A percentile compares a stretch with the other conserved stretches of the same genome.
phyloP scores from a whole-genome alignment of 2,329 filamentous ascomycete genomes.

The Neopestalotiopsis clavispora region DNA sequence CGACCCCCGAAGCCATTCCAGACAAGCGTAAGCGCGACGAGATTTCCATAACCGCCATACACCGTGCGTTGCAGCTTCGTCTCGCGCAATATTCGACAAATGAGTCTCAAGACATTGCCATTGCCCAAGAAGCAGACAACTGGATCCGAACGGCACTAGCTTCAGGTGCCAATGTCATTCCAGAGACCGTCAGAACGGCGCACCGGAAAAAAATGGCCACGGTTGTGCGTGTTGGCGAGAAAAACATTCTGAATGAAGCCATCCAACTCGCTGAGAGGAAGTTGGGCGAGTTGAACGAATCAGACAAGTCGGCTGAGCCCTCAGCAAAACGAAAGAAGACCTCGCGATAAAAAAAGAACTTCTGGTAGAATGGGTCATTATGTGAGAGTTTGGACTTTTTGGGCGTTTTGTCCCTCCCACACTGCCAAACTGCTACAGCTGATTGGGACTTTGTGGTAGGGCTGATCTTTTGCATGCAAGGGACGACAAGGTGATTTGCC shows the following conservation, averaged over 20 bases:
- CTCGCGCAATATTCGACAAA: slow-evolving; percentile 48
- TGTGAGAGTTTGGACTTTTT: not conserved
- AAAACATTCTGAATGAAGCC: slow-evolving; percentile 65
- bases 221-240: slow-evolving; percentile 74
- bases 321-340: slow-evolving; percentile 33
- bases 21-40: slow-evolving; percentile 57
- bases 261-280: slow-evolving; percentile 41
- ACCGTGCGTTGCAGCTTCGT: slow-evolving; percentile 41
- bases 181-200: slow-evolving; percentile 3
- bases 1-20: slow-evolving; percentile 45
- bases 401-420: not conserved
- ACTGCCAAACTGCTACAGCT: not conserved
- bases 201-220: slow-evolving; percentile 63
- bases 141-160: slow-evolving; percentile 21
- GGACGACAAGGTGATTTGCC: not conserved
- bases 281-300: slow-evolving; percentile 24
- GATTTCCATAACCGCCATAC: slow-evolving; percentile 46
- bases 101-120: slow-evolving; percentile 42
- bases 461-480: not conserved
- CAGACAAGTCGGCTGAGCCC: slow-evolving; percentile 26
- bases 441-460: not conserved
- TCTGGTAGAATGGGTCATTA: not conserved
- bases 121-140: slow-evolving; percentile 36
- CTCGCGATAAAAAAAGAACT: not conserved
- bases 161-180: not conserved